Percentiles rank a stretch among this genome's conserved stretches.
Evolutionary conservation across 2,329 filamentous ascomycete genomes (phyloP).

Genomic region (Colletotrichum melonis): DNA sequence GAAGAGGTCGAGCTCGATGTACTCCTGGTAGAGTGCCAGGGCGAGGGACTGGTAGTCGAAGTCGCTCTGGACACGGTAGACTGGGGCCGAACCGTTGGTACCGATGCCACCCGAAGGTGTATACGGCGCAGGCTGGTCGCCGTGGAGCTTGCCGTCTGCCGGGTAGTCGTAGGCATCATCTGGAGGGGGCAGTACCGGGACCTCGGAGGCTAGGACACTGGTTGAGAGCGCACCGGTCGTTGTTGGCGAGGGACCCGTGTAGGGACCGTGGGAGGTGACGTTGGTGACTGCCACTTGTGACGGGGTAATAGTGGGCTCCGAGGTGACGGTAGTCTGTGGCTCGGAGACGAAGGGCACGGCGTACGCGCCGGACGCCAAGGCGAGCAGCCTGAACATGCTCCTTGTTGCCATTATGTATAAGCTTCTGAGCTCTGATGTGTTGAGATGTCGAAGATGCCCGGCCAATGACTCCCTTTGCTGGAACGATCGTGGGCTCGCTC

Average conservation of each 20-base stretch:
- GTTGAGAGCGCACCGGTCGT: conserved; percentile 77
- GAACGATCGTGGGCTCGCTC: background rate
- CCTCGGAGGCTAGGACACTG: conserved; percentile 64
- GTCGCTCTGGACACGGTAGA: conserved; percentile 83
- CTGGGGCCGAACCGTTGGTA: conserved; percentile 80
- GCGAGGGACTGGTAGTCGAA: conserved; percentile 85
- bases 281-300: conserved; percentile 57
- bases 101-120: conserved; percentile 78
- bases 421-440: background rate
- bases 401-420: conserved; percentile 11
- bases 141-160: conserved; percentile 74
- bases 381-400: conserved; percentile 34
- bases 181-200: conserved; percentile 68
- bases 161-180: conserved; percentile 77
- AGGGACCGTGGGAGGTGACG: conserved; percentile 76
- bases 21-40: conserved; percentile 83
- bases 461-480: background rate
- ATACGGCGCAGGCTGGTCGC: conserved; percentile 78
- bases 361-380: conserved; percentile 29
- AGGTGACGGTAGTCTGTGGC: conserved; percentile 49
- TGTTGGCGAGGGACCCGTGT: conserved; percentile 70
- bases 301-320: conserved; percentile 41
- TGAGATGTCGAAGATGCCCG: background rate
- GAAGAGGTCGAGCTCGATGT: conserved; percentile 87
- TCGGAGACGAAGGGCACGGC: conserved; percentile 50